Evolutionary conservation across 352 stramenopile species (phyloP).

Genomic region (Thraustochytrium sp.): DNA sequence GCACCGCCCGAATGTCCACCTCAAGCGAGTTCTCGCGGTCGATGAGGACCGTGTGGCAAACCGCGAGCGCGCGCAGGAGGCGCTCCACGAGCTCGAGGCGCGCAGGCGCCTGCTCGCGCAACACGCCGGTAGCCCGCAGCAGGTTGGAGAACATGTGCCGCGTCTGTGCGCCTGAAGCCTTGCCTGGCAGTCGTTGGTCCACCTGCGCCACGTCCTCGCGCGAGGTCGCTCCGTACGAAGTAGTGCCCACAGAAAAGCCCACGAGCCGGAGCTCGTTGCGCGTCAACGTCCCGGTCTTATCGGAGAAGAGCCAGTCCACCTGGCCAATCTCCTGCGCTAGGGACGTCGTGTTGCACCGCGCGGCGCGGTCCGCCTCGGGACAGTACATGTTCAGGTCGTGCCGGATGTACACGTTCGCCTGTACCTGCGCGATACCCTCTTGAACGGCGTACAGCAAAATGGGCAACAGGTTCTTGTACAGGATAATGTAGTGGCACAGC

Average conservation of each 20-base stretch:
- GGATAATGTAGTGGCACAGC: slow-evolving; percentile 75
- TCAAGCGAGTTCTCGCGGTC: background rate
- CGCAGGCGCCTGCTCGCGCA: background rate
- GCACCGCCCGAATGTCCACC: background rate
- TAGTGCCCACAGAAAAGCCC: slow-evolving; percentile 85
- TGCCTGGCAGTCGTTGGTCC: background rate
- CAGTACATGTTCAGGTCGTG: slow-evolving; percentile 77
- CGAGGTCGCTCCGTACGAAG: slow-evolving; percentile 49
- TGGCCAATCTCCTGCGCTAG: slow-evolving; percentile 83
- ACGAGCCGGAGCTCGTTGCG: slow-evolving; percentile 95
- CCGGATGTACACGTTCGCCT: slow-evolving; percentile 73
- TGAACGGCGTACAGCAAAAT: slow-evolving; percentile 95
- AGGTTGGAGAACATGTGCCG: background rate
- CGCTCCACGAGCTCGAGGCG: background rate
- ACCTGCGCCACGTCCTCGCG: background rate
- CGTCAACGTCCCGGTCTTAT: slow-evolving; percentile 92
- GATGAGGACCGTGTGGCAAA: slow-evolving; percentile 31
- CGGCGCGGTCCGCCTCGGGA: slow-evolving; percentile 60
- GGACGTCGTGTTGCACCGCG: slow-evolving; percentile 65
- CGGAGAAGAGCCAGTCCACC: slow-evolving; percentile 82
- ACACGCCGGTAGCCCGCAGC: background rate
- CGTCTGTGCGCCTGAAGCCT: background rate
- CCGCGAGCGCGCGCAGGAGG: background rate
- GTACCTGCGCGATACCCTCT: slow-evolving; percentile 87
- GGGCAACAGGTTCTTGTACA: slow-evolving; percentile 95